Conservation (phyloP, 2,329 filamentous ascomycete species). For the Xylariaceae sp. region DNA sequence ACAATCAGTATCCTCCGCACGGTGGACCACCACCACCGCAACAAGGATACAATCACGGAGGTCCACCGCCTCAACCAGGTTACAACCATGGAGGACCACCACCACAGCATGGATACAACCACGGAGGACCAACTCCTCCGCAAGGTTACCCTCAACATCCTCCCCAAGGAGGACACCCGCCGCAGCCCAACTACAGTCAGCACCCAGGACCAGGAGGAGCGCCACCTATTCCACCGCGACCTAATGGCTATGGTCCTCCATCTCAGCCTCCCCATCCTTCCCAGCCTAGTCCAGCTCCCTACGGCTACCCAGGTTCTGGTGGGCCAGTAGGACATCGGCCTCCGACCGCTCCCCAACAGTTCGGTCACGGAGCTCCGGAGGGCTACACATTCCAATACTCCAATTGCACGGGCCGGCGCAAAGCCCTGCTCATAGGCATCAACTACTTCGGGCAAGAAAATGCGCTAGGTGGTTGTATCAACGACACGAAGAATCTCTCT, state of each 20-base stretch:
- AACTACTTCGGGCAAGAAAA: conserved; percentile 72
- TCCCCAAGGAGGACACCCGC: conserved; percentile 27
- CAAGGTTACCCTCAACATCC: conserved; percentile 28
- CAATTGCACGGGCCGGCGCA: conserved; percentile 65
- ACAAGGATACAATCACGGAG: conserved; percentile 23
- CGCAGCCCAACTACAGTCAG: neutral
- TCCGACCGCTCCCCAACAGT: conserved; percentile 47
- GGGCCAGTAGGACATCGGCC: conserved; percentile 31
- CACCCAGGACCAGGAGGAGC: neutral
- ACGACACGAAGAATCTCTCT: conserved; percentile 74
- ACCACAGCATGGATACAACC: neutral
- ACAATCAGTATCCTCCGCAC: conserved; percentile 2
- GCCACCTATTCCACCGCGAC: conserved; percentile 14
- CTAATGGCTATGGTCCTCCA: conserved; percentile 22
- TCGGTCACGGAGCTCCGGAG: conserved; percentile 62
- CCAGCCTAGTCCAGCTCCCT: conserved; percentile 40
- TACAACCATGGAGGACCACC: neutral
- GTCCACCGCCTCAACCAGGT: conserved; percentile 2
- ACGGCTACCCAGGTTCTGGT: conserved; percentile 41
- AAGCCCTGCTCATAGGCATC: conserved; percentile 72
- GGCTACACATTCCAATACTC: conserved; percentile 72
- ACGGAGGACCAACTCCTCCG: neutral
- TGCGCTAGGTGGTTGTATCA: conserved; percentile 72
- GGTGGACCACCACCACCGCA: neutral
- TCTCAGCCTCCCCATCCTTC: conserved; percentile 38